Evolutionary conservation across 1,284 basidiomycete genomes (phyloP), one percentile per base, ranked within the genome.

Genomic region (Cutaneotrichosporon mucoides): DNA sequence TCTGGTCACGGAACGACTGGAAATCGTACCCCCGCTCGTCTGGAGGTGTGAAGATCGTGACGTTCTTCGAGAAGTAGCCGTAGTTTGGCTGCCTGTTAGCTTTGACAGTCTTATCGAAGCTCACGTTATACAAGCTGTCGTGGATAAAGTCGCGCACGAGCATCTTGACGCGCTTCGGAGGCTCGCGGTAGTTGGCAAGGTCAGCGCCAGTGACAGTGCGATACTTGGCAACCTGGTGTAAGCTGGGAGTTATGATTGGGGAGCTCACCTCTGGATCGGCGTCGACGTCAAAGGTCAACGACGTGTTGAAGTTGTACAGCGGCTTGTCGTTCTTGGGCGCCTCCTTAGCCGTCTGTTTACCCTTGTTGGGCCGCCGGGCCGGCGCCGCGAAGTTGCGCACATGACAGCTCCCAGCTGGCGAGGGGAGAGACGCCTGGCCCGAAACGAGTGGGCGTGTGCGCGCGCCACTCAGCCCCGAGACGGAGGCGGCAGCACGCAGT

Each of bases 111-210:
- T 34, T 6, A 8, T 6, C 11, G 41, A 16, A 41, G 45, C 75
- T 65, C 59, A 78, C 77, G 73, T 99, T 98, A 81, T 99, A 99
- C 46, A 99, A 79, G 15, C 89, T 88, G 75, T 99, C 96, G 71
- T 98, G 91, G 66, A 99, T 94, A 75, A 91, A 99, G 79, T 99
- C 95, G 62, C 96, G 84, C 49, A 90, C 87, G 41, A 99, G 87
- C 91, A 98, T 96, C 75, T 90, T 91, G 52, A 94, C 92, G 55
- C 84, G 81, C 16, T 82, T 84, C 3, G 94, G 95, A 3, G 89
- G 90, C 51, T 81, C 79, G n/a, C 76, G 80, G 57, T 80, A 78
- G 57, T 75, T 76, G 62, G 85, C 84, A 55, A 94, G 77, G 59
- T 88, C 84, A 64, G 86, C 85, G 6, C 92, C 88, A 6, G 87